Percentiles rank a stretch among this genome's conserved stretches.
Evolutionary conservation across 768 basidiomycete genomes (phyloP).

Genomic region (Mycena kentingensis): DNA sequence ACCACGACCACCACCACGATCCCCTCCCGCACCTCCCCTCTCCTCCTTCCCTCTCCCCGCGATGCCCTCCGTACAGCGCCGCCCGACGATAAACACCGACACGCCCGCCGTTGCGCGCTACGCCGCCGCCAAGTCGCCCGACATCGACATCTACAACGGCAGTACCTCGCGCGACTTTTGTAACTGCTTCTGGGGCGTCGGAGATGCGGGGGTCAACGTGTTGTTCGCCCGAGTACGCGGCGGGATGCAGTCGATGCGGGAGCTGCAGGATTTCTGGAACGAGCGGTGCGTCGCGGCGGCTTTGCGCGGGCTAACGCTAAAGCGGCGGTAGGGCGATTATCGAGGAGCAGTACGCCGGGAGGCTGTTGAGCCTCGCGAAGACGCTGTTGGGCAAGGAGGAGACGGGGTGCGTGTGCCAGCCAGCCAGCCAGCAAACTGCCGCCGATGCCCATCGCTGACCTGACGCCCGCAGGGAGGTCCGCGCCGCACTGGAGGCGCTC

Average conservation of each 20-base stretch:
- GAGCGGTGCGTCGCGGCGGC: conserved; percentile 76
- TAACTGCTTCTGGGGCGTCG: conserved; percentile 93
- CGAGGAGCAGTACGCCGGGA: conserved; percentile 94
- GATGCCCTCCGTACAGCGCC: no score
- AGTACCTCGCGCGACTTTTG: conserved; percentile 77
- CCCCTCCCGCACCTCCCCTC: no score
- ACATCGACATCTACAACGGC: conserved; percentile 23
- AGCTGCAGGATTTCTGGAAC: conserved; percentile 86
- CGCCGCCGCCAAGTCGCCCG: conserved; percentile 24
- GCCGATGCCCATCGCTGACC: background rate
- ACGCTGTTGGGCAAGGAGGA: conserved; percentile 79
- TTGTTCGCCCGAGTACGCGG: conserved; percentile 88
- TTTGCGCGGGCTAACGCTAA: conserved; percentile 81
- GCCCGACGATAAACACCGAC: no score
- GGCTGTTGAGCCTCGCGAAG: conserved; percentile 76
- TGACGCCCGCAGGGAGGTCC: conserved; percentile 61
- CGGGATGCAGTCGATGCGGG: conserved; percentile 83
- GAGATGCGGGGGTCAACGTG: conserved; percentile 88
- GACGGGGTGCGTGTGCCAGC: conserved; percentile 82
- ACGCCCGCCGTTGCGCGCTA: conserved; percentile 24
- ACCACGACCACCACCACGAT: no score
- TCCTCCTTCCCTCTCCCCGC: no score
- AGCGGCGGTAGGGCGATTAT: conserved; percentile 74
- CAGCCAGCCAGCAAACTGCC: no score
- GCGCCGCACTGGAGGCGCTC: conserved; percentile 75